Conservation (phyloP, 306 rosid genomes). For the Pyrus communis region DNA sequence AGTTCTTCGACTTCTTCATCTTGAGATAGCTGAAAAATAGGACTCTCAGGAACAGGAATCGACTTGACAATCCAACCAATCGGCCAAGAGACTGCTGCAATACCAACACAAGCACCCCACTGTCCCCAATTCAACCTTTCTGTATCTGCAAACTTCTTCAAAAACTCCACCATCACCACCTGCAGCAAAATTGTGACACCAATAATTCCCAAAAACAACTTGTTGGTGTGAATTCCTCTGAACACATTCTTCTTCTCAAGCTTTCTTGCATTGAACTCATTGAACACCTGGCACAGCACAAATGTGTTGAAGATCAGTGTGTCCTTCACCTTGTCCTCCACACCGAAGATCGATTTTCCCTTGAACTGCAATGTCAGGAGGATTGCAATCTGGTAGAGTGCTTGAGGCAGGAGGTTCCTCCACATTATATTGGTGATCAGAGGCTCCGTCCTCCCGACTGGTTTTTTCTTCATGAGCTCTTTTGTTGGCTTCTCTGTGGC, state of each 20-base stretch:
- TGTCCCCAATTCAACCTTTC: conserved; percentile 12
- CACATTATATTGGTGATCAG: neutral
- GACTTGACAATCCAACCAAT: conserved; percentile 19
- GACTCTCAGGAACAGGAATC: neutral
- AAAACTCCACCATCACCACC: neutral
- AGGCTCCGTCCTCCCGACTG: neutral
- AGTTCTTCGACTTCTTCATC: neutral
- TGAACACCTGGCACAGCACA: neutral
- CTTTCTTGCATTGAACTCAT: neutral
- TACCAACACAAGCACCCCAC: conserved; percentile 13
- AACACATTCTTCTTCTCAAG: neutral
- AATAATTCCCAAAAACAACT: neutral
- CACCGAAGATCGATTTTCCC: neutral
- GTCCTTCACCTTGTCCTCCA: neutral
- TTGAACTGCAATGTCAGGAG: neutral
- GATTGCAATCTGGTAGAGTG: neutral
- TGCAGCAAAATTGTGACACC: neutral
- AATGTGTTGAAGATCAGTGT: neutral
- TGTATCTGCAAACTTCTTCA: neutral
- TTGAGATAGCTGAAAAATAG: conserved; percentile 13
- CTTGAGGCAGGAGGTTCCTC: neutral
- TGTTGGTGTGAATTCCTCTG: neutral
- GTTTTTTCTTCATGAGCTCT: neutral
- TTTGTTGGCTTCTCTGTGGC: neutral
- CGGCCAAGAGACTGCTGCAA: conserved; percentile 16